Evolutionary conservation across 139 green algal genomes (phyloP).

Genomic region (Chlorella sp.): DNA sequence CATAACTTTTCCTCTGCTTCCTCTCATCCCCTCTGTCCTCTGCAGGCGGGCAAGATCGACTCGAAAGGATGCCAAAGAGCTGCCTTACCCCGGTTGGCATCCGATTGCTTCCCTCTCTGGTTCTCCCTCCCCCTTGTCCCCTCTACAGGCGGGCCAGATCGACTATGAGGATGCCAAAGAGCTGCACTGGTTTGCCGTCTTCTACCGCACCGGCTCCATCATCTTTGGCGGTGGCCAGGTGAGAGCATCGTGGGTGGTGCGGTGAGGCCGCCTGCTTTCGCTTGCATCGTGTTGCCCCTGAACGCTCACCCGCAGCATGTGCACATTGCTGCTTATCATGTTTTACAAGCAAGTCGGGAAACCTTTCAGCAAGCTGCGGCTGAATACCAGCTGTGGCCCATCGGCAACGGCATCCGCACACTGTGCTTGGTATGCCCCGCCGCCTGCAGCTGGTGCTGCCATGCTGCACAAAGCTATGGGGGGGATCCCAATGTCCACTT

Average conservation of each 20-base stretch:
- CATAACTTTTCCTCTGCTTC: too few relatives aligned
- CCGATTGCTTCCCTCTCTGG: neutral
- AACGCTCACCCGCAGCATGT: too few relatives aligned
- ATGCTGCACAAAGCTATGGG: neutral
- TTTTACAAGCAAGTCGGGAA: too few relatives aligned
- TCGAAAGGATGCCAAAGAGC: neutral
- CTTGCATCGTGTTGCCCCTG: too few relatives aligned
- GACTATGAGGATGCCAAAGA: slow-evolving; percentile 59
- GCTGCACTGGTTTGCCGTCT: slow-evolving; percentile 87
- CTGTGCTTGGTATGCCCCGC: neutral
- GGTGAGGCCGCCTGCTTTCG: too few relatives aligned
- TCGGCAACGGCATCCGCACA: too few relatives aligned
- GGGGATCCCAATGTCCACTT: neutral
- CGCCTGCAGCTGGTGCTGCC: neutral
- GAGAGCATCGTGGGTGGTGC: too few relatives aligned
- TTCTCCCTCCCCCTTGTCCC: neutral
- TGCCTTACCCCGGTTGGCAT: too few relatives aligned
- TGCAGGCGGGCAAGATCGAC: neutral
- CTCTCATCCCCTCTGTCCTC: neutral
- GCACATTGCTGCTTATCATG: neutral
- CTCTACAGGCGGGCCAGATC: slow-evolving; percentile 2
- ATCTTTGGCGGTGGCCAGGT: slow-evolving; percentile 95
- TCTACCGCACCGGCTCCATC: slow-evolving; percentile 89
- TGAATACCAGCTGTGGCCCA: too few relatives aligned
- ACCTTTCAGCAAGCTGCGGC: too few relatives aligned